Evolutionary conservation across 2,329 filamentous ascomycete species (phyloP), one percentile per base, ranked within the genome.

Genomic region (Gyromitra esculenta): DNA sequence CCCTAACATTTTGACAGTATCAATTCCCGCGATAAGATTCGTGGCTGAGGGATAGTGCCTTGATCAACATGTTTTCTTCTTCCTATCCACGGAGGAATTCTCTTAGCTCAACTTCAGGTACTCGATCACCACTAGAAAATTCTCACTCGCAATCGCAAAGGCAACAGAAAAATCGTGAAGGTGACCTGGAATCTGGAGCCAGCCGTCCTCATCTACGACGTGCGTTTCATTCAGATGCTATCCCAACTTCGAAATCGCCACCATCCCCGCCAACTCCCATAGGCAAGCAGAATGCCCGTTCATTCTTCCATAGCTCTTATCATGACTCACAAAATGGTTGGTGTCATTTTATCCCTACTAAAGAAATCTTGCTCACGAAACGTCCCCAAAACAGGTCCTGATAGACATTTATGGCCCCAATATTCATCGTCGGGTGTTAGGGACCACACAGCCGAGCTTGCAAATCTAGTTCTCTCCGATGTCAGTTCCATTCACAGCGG

Each of bases 381-480:
- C 18, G 7, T 45, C 52, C 2, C 25, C 2, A 43, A 56, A 11
- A 37, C 8, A 73, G 77, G 70, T 54, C 54, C 67, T 41, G 75
- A 77, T 70, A 77, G 67, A 62, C 41, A 56, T 13, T 62, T 62
- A 56, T 71, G 70, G 68, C 66, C 75, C 41, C 77, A 79, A 50
- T 76, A 79, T 35, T 76, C 77, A 21, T 75, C 75, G 11, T 75
- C 63, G 35, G 75, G 65, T 41, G 91, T 97, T 52, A 91, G 94
- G 79, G 91, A 96, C 84, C 91, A 96, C 82, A 96, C 94, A 1
- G 92, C 93, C 66, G 93, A 97, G 84, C 87, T 97, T 73, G 94
- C 94, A 56, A 93, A 89, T 18, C 93, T 94, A 82, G 90, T 93
- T 64, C 87, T 97, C 37, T 91, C 91, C 50, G 89, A 92, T 80